Evolutionary conservation across 495 filamentous ascomycete species (phyloP), one percentile per base, ranked within the genome.

Genomic region (Usnea hakonensis): DNA sequence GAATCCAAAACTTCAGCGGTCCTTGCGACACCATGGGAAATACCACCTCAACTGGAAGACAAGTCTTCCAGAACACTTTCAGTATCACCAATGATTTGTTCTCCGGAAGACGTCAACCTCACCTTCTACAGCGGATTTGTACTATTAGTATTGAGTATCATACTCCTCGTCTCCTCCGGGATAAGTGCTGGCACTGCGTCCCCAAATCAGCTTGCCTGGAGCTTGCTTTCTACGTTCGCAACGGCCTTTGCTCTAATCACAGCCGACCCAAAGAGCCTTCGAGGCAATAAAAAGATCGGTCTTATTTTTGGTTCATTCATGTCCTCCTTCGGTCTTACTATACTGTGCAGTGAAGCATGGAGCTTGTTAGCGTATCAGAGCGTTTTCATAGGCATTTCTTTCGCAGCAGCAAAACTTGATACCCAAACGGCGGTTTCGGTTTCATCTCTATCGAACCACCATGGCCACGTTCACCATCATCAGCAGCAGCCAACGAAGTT

Each of bases 391-490:
- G 58, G 61, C 26, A 46, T 71, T 40, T 66, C 63, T 53, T 71
- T 68, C 48, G 66, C 64, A 13, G 69, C 68, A 26, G 36, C 68
- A 21, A 56, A 58, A 41, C 58, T 68, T 58, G 73, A 75, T 62
- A 68, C 64, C 21, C 53, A 53, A 10, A 62, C 67, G 17, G 40
- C 60, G 13, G 35, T 65, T 16, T 55, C 67, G 67, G 8, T 50
- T 43, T 37, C 63, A 63, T 50, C 68, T 17, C 64, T 69, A 55
- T 66, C 69, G 10, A 74, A 79, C 44, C 73, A 81, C 67, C 73
- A 78, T 35, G 75, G 81, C 61, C 74, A n/a, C n/a, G n/a, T n/a
- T n/a, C n/a, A 60, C 71, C 74, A 50, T 65, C 65, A n/a, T 55
- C 46, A 46, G 65, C 65, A 23, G 54, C 53, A 57, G 19, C 40